Base-by-base conservation (phyloP, 768 basidiomycete genomes). In the Krasilnikovozyma curviuscula region DNA sequence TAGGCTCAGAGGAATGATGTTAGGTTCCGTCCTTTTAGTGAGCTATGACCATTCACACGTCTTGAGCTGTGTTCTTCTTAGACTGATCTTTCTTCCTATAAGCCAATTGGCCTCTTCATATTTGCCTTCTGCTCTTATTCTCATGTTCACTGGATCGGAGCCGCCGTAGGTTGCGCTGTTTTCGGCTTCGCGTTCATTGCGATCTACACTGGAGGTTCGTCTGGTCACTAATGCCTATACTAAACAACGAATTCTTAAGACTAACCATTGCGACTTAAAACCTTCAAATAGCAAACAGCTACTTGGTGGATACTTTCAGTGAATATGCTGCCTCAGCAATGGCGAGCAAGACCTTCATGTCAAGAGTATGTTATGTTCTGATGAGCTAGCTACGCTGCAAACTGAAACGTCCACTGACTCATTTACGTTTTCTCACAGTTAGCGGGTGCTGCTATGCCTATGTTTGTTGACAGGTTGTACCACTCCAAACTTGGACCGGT, bases 71-170 rank as follows among this genome's bases (percentile, higher is more conserved):
- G n/a, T n/a, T n/a, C n/a, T n/a, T n/a, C n/a, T n/a, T n/a, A n/a
- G n/a, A n/a, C n/a, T n/a, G n/a, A n/a, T n/a, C n/a, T n/a, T n/a
- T n/a, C n/a, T n/a, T n/a, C n/a, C n/a, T n/a, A n/a, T n/a, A n/a
- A n/a, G 1, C 50, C 50, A 10, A 42, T 47, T 19, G 50, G 50
- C 14, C 48, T 47, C 45, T 34, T 52, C 32, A 41, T 52, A 14
- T 46, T 52, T 16, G 38, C 50, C 16, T 52, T 35, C 19, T 46
- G 39, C 14, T 28, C 38, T 8, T 46, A 41, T 38, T 16, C 6
- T 16, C 35, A 45, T 18, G 44, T 50, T 18, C 49, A 50, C 37
- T 50, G 49, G 49, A 50, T 50, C 19, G 49, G 16, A 8, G 29
- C 49, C 12, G 34, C 34, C 28, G 25, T 50, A 29, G 49, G 49